Evolutionary conservation across 805 yeast species (phyloP).

Genomic region (Blastobotrys attinorum): DNA sequence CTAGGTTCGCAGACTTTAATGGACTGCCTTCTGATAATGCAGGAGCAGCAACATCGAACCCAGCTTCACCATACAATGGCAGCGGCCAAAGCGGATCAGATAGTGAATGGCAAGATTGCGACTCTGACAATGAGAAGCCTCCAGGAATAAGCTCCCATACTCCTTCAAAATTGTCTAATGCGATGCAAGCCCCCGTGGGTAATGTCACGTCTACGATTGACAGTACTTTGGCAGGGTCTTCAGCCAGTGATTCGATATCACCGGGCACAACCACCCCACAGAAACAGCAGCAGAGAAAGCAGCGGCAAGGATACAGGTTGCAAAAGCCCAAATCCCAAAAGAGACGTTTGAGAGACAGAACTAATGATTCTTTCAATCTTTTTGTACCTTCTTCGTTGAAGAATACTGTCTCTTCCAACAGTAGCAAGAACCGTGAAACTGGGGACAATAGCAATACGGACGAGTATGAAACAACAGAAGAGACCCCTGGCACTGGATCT

Average conservation of each 20-base stretch:
- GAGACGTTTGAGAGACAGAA: not conserved
- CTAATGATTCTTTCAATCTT: not conserved
- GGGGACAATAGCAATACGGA: not conserved
- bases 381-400: not conserved
- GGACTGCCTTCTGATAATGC: no score
- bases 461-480: no score
- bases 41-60: no score
- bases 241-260: no score
- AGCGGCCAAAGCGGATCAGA: not conserved
- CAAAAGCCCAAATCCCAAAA: not conserved
- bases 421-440: not conserved
- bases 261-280: no score
- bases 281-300: not conserved
- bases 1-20: no score
- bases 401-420: not conserved
- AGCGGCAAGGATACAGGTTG: not conserved
- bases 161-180: not conserved
- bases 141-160: not conserved
- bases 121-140: not conserved
- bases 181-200: not conserved
- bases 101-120: not conserved
- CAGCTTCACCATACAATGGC: no score
- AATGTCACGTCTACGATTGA: not conserved
- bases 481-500: not conserved
- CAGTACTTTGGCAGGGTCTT: no score